These are phyloP conservation scores for Hirsutella minnesotensis DNA, from an alignment of 2,329 filamentous ascomycete genomes.

Conservation along the genomic window DNA sequence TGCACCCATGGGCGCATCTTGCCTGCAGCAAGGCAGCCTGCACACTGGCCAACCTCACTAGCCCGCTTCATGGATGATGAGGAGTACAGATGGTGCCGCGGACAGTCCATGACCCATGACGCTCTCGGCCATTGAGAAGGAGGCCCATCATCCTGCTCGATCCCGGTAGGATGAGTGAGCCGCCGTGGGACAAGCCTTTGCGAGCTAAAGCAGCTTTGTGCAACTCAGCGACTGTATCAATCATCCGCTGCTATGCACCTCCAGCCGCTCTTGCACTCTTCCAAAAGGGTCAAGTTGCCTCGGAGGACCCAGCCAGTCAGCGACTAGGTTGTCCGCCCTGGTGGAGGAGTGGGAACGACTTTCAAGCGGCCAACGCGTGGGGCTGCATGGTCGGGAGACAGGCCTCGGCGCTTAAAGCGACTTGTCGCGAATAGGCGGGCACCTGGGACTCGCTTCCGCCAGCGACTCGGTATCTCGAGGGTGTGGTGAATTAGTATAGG, in stretches of 20 bases:
- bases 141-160: not conserved
- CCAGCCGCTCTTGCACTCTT: not conserved
- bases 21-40: not conserved
- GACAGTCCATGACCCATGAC: not conserved
- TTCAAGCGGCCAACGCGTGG: constrained; percentile 17
- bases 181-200: not conserved
- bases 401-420: constrained; percentile 43
- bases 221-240: constrained; percentile 3
- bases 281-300: not conserved
- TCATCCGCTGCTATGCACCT: not conserved
- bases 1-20: not conserved
- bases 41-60: not conserved
- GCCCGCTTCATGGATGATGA: not conserved
- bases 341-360: constrained; percentile 11
- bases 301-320: constrained; percentile 7
- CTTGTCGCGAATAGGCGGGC: constrained; percentile 14
- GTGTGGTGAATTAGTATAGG: not conserved
- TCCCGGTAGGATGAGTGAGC: not conserved
- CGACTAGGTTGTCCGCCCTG: constrained; percentile 2
- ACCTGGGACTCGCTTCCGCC: constrained; percentile 23
- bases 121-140: not conserved
- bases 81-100: not conserved
- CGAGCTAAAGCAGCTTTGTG: not conserved
- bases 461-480: not conserved
- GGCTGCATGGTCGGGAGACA: constrained; percentile 37